These are phyloP conservation scores for Aspergillus aculeatinus DNA, from an alignment of 2,329 filamentous ascomycete species.

Conservation along the genomic window DNA sequence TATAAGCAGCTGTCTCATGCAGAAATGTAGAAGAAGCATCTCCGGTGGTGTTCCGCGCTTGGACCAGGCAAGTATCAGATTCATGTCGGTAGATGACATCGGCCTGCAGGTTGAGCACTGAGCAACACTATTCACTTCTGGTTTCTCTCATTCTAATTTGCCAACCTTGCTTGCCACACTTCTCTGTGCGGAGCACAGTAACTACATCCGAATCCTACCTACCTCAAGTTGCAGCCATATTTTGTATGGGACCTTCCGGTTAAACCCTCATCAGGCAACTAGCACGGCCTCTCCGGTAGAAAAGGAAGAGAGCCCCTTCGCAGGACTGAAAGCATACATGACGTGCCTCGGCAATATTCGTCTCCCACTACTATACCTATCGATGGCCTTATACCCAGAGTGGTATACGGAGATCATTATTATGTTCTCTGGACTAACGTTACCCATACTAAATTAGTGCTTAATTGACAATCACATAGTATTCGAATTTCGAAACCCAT, in stretches of 20 bases:
- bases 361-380: neutral
- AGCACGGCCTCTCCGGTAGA: neutral
- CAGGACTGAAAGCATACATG: neutral
- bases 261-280: neutral
- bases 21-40: neutral
- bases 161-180: neutral
- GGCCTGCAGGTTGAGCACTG: neutral
- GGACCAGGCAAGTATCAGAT: neutral
- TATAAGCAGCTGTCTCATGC: neutral
- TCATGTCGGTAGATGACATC: neutral
- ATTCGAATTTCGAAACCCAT: no score
- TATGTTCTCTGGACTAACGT: neutral
- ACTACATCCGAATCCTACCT: neutral
- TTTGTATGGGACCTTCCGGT: neutral
- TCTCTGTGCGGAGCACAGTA: no score
- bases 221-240: neutral
- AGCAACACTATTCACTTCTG: neutral
- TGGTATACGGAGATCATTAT: neutral
- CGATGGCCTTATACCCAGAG: neutral
- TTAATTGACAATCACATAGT: no score
- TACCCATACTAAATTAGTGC: neutral
- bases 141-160: neutral
- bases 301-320: neutral
- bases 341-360: neutral
- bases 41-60: neutral